Conservation (phyloP, 1,284 basidiomycete species). For the Phellopilus nigrolimitatus region DNA sequence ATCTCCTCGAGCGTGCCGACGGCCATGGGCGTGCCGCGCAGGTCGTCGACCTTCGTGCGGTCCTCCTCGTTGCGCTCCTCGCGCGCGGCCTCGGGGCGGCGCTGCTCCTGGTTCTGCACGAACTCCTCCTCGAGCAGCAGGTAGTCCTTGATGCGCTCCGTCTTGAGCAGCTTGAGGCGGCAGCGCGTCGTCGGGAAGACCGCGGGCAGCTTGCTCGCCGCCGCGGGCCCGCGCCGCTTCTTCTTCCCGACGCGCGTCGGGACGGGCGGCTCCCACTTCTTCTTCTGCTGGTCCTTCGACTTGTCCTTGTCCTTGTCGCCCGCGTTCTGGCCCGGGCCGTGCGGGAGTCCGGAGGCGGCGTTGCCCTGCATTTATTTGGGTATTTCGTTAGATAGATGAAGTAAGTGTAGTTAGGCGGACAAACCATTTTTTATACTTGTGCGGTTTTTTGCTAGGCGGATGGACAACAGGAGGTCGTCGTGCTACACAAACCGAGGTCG, state of each 20-base stretch:
- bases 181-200: conserved; percentile 96
- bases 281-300: conserved; percentile 68
- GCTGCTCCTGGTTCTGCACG: conserved; percentile 90
- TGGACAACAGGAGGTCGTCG: neutral
- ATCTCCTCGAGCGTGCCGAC: conserved; percentile 99
- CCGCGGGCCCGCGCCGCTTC: conserved; percentile 85
- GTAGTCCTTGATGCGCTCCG: conserved; percentile 98
- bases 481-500: neutral
- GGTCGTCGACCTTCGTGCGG: conserved; percentile 88
- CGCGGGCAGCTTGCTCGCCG: conserved; percentile 88
- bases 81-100: conserved; percentile 75
- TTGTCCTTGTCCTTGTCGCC: conserved; percentile 61
- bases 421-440: conserved; percentile 5
- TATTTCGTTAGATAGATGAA: neutral
- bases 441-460: neutral
- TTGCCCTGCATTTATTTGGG: conserved; percentile 56
- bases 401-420: neutral
- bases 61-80: conserved; percentile 98
- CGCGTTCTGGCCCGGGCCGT: conserved; percentile 36
- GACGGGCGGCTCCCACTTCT: conserved; percentile 99
- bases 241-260: conserved; percentile 97
- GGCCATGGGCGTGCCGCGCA: conserved; percentile 94
- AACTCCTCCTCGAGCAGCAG: conserved; percentile 97
- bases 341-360: conserved; percentile 66
- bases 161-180: conserved; percentile 92